These are phyloP conservation scores for Sphaerulina vaccinii DNA, from an alignment of 2,329 filamentous ascomycete genomes.

Conservation along the genomic window DNA sequence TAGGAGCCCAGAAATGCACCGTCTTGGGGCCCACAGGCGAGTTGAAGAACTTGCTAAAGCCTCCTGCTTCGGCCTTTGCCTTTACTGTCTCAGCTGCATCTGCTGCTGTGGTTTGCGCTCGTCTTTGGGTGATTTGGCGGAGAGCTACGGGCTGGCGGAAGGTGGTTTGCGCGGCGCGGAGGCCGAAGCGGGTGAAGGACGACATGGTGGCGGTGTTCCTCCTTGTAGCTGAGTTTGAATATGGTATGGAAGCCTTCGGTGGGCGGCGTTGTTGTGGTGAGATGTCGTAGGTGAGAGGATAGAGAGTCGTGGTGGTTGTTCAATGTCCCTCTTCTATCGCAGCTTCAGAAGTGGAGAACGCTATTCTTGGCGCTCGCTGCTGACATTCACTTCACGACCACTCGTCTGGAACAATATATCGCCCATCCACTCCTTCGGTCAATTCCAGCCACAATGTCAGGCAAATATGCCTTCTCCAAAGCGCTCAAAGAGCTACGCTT, in stretches of 20 bases:
- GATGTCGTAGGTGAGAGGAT: neutral
- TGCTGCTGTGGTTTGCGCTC: conserved; percentile 63
- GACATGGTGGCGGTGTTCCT: conserved; percentile 49
- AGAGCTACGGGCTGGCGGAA: conserved; percentile 56
- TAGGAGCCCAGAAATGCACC: conserved; percentile 97
- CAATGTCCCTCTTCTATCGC: conserved; percentile 3
- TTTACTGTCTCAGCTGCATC: conserved; percentile 41
- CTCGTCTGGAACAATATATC: neutral
- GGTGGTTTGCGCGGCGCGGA: conserved; percentile 55
- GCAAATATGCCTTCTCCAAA: conserved; percentile 88
- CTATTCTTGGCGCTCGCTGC: conserved; percentile 1
- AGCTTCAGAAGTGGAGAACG: neutral
- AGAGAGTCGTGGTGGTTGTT: neutral
- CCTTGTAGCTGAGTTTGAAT: neutral
- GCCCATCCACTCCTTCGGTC: neutral
- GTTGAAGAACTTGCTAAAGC: conserved; percentile 68
- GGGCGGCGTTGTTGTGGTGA: neutral
- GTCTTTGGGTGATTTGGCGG: conserved; percentile 56
- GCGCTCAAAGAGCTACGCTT: conserved; percentile 94
- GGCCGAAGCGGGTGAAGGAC: conserved; percentile 56
- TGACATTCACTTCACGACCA: neutral
- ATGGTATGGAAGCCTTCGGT: neutral
- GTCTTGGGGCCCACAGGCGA: conserved; percentile 61
- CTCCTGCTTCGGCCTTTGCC: conserved; percentile 34
- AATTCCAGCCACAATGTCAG: conserved; percentile 62